Percentiles rank a stretch among this genome's conserved stretches.
Evolutionary conservation across 2,329 filamentous ascomycete genomes (phyloP).

Genomic region (Bipolaris cookei): DNA sequence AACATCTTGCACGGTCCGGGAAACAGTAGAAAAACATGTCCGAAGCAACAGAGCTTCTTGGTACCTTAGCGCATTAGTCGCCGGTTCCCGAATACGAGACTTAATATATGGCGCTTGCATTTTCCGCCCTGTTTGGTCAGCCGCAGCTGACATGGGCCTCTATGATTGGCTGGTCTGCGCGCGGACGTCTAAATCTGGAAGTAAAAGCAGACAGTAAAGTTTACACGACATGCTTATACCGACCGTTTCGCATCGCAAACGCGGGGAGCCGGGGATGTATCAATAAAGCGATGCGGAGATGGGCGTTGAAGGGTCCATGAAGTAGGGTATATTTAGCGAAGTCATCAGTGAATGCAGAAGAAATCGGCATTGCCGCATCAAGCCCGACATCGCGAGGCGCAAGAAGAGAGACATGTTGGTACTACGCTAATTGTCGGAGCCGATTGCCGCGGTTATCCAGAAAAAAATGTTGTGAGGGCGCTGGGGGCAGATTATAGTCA

Average conservation of each 20-base stretch:
- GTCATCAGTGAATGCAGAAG: background rate
- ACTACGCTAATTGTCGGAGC: background rate
- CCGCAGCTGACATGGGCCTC: constrained; percentile 6
- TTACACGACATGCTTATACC: constrained; percentile 4
- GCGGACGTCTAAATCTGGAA: constrained; percentile 1
- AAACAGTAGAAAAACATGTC: background rate
- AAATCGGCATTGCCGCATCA: background rate
- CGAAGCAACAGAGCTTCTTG: background rate
- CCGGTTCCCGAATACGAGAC: constrained; percentile 8
- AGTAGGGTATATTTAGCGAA: background rate
- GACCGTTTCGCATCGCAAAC: constrained; percentile 2
- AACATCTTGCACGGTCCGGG: background rate
- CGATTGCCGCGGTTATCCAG: background rate
- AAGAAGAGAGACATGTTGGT: background rate
- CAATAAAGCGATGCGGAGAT: background rate
- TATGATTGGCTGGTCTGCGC: constrained; percentile 7
- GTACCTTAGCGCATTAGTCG: background rate
- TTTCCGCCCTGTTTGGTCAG: constrained; percentile 3
- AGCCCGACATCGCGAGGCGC: background rate
- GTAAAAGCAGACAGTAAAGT: background rate
- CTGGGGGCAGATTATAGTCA: background rate
- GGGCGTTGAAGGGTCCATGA: background rate
- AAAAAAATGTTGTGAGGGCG: background rate
- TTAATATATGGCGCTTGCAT: constrained; percentile 4
- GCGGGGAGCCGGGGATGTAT: constrained; percentile 11